Evolutionary conservation across 805 yeast species (phyloP).

Genomic region (Metschnikowia koreensis): DNA sequence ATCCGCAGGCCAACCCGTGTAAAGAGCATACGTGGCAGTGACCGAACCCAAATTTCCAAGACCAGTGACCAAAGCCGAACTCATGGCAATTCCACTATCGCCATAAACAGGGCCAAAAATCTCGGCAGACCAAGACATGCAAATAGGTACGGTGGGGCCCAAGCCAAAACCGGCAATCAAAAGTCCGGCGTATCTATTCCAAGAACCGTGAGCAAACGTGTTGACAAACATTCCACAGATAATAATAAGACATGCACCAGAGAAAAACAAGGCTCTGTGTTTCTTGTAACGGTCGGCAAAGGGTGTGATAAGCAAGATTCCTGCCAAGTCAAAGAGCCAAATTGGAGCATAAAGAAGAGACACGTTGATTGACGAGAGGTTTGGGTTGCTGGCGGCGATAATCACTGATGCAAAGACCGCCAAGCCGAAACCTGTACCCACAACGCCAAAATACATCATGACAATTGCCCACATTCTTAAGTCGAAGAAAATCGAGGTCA

Average conservation of each 20-base stretch:
- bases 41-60: slow-evolving; percentile 85
- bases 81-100: slow-evolving; percentile 80
- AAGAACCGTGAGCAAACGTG: slow-evolving; percentile 68
- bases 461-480: slow-evolving; percentile 74
- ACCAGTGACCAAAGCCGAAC: slow-evolving; percentile 80
- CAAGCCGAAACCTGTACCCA: slow-evolving; percentile 82
- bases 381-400: slow-evolving; percentile 61
- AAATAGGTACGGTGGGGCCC: slow-evolving; percentile 87
- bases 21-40: slow-evolving; percentile 79
- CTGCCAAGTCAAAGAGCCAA: slow-evolving; percentile 83
- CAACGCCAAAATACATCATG: slow-evolving; percentile 89
- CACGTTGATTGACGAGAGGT: slow-evolving; percentile 60
- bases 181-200: slow-evolving; percentile 79
- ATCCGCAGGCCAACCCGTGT: slow-evolving; percentile 85
- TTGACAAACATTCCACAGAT: slow-evolving; percentile 73
- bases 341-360: slow-evolving; percentile 83
- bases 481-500: slow-evolving; percentile 55
- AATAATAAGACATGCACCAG: slow-evolving; percentile 60
- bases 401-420: slow-evolving; percentile 83
- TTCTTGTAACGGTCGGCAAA: slow-evolving; percentile 67
- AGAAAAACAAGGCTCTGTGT: slow-evolving; percentile 60
- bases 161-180: slow-evolving; percentile 81
- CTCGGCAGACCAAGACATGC: slow-evolving; percentile 81
- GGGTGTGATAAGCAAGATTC: slow-evolving; percentile 73
- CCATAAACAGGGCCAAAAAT: slow-evolving; percentile 71